These are phyloP conservation scores for Alnus rubra DNA, from an alignment of 306 rosid genomes.

Conservation along the genomic window DNA sequence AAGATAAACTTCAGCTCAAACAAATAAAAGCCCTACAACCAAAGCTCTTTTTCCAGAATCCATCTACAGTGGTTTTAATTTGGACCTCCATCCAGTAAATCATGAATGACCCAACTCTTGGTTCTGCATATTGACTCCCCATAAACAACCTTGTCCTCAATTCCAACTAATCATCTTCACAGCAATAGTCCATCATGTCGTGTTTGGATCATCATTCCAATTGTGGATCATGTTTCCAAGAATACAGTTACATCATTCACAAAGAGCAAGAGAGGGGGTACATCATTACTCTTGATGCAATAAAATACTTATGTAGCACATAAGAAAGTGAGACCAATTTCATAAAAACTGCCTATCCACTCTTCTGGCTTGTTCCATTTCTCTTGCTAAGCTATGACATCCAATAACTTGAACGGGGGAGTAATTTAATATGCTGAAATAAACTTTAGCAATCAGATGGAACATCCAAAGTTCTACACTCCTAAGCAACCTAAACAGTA, in stretches of 20 bases:
- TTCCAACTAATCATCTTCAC: neutral
- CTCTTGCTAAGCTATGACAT: neutral
- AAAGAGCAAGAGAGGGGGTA: neutral
- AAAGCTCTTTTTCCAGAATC: neutral
- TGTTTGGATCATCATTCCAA: neutral
- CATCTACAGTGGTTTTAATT: neutral
- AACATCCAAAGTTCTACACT: neutral
- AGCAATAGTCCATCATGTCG: neutral
- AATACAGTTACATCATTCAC: neutral
- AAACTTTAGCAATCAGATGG: neutral
- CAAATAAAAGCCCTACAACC: neutral
- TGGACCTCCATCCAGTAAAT: neutral
- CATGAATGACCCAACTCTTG: neutral
- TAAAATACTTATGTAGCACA: neutral
- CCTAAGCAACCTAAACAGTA: neutral
- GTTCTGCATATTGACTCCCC: neutral
- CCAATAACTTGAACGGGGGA: neutral
- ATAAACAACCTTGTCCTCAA: neutral
- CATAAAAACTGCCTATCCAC: neutral
- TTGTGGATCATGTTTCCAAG: neutral
- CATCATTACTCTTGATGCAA: neutral
- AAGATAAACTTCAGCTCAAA: neutral
- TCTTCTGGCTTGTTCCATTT: neutral
- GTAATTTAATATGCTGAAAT: neutral
- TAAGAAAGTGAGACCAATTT: neutral